A percentile compares a stretch with the other conserved stretches of the same genome.
These are phyloP conservation scores for Veloporphyrellus conicus DNA, from an alignment of 1,284 basidiomycete genomes.

Conservation along the genomic window DNA sequence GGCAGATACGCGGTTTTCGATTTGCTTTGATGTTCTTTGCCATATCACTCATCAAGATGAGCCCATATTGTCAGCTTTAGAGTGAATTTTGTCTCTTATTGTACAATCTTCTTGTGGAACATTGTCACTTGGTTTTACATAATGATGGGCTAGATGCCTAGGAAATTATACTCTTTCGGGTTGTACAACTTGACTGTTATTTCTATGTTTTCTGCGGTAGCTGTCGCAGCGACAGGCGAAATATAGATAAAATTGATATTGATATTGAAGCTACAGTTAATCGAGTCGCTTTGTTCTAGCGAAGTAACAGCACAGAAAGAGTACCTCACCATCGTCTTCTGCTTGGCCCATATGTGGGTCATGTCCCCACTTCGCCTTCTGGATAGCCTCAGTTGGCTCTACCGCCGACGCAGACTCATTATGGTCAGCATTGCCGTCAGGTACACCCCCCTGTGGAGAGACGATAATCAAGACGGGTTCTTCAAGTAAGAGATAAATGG, in stretches of 20 bases:
- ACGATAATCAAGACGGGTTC: constrained; percentile 1
- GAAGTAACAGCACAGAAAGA: constrained; percentile 30
- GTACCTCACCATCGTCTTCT: constrained; percentile 20
- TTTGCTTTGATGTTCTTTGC: constrained; percentile 8
- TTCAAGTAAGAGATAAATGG: not conserved
- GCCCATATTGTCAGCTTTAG: constrained; percentile 2
- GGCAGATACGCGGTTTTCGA: constrained; percentile 3
- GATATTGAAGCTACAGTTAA: constrained; percentile 3
- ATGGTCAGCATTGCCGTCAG: not conserved
- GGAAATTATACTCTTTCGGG: not conserved
- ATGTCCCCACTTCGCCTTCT: constrained; percentile 1
- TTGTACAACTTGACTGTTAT: not conserved
- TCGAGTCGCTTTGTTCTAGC: constrained; percentile 18
- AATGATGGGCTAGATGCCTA: constrained; percentile 1
- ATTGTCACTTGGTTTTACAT: constrained; percentile 1
- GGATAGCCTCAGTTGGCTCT: not conserved
- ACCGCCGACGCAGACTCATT: not conserved
- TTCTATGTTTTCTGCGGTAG: not conserved
- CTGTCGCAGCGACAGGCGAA: constrained; percentile 1
- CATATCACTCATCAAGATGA: constrained; percentile 4
- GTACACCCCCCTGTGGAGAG: constrained; percentile 8
- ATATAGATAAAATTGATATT: not conserved
- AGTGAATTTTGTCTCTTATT: constrained; percentile 8
- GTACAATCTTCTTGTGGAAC: constrained; percentile 16
- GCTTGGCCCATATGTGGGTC: constrained; percentile 1